Evolutionary conservation across 352 stramenopile species (phyloP).

Genomic region (Pythium sp.): DNA sequence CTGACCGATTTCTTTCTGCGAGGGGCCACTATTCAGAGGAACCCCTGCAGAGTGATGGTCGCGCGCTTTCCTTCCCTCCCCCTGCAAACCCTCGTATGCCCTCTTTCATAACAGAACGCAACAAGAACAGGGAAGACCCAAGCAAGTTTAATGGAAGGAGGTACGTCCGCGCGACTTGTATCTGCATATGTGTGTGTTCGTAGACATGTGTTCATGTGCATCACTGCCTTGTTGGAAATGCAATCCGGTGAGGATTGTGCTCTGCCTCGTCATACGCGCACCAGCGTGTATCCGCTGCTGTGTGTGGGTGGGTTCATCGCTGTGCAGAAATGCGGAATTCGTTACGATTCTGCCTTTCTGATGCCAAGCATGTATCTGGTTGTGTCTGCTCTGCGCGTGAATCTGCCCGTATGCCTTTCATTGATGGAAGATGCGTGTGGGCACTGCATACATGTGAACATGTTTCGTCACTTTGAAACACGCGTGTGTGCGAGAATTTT

Average conservation of each 20-base stretch:
- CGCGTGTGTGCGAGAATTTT: not conserved
- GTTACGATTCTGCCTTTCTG: not conserved
- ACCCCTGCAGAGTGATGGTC: constrained; percentile 8
- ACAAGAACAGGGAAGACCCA: constrained; percentile 21
- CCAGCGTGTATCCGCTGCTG: not conserved
- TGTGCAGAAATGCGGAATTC: constrained; percentile 1
- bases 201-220: not conserved
- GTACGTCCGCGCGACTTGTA: constrained; percentile 18
- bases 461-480: not conserved
- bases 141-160: constrained; percentile 43
- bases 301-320: not conserved
- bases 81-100: not conserved
- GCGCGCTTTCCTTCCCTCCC: constrained; percentile 3
- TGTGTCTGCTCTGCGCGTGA: not conserved
- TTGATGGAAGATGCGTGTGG: not conserved
- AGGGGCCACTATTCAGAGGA: constrained; percentile 7
- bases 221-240: not conserved
- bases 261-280: not conserved
- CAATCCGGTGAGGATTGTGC: not conserved
- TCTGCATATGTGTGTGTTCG: not conserved
- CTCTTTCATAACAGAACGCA: constrained; percentile 26
- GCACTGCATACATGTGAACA: not conserved
- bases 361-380: not conserved
- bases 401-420: not conserved
- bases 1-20: constrained; percentile 2